Evolutionary conservation across 345 rosid species (phyloP).

Genomic region (Salix koriyanagi): DNA sequence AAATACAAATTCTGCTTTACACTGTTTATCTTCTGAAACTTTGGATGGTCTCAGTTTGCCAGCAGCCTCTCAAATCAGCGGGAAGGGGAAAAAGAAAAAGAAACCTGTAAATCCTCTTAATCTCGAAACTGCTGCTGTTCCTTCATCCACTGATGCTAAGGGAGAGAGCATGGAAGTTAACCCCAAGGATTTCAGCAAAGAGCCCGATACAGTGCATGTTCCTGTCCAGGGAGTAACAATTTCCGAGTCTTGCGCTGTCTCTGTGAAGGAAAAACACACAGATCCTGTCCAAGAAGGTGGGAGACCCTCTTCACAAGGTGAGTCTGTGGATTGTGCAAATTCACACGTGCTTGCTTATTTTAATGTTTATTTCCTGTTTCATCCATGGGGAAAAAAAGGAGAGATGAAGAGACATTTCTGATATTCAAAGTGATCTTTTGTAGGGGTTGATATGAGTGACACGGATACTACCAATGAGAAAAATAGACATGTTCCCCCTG

Average conservation of each 20-base stretch:
- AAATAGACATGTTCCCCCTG: constrained; percentile 8
- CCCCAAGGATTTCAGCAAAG: constrained; percentile 15
- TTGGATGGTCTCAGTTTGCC: constrained; percentile 11
- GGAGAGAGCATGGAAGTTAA: constrained; percentile 12
- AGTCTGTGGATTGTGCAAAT: constrained; percentile 3
- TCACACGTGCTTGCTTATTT: background rate
- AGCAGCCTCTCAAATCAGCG: constrained; percentile 1
- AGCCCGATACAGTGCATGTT: constrained; percentile 14
- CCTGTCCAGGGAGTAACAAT: constrained; percentile 2
- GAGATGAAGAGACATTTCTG: constrained; percentile 9
- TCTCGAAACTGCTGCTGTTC: constrained; percentile 19
- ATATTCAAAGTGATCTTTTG: constrained; percentile 9
- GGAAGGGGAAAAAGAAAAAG: constrained; percentile 30
- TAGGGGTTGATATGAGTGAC: constrained; percentile 15
- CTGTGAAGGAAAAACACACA: constrained; percentile 22
- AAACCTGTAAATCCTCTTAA: constrained; percentile 17
- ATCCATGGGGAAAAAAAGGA: background rate
- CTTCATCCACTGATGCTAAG: constrained; percentile 12
- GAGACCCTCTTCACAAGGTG: constrained; percentile 24
- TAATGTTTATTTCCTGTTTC: background rate
- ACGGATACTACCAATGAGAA: constrained; percentile 12
- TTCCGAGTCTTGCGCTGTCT: constrained; percentile 23
- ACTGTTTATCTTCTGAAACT: constrained; percentile 13
- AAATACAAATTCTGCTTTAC: constrained; percentile 9
- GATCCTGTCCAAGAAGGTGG: constrained; percentile 19